phyloP scores from a whole-genome alignment of 2,329 filamentous ascomycete species.

The Colletotrichum abscissum region DNA sequence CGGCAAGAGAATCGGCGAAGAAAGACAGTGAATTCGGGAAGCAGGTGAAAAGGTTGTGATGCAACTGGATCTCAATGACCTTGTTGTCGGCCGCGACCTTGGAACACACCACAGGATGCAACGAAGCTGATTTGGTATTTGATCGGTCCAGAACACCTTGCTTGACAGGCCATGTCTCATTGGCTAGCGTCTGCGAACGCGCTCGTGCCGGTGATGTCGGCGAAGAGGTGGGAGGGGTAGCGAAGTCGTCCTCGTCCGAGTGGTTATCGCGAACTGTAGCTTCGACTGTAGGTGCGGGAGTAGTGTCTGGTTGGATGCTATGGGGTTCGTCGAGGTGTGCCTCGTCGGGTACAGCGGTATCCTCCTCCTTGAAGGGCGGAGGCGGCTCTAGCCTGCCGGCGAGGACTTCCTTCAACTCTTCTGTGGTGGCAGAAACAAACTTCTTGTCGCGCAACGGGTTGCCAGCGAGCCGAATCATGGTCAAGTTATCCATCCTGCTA shows the following conservation, averaged over 20 bases:
- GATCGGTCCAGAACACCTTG: constrained; percentile 75
- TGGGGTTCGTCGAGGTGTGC: constrained; percentile 39
- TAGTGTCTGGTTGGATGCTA: constrained; percentile 9
- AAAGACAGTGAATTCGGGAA: constrained; percentile 79
- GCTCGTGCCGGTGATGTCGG: constrained; percentile 61
- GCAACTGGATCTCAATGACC: constrained; percentile 72
- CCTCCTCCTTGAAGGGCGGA: constrained; percentile 50
- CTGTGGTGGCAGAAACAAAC: constrained; percentile 81
- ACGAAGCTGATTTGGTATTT: constrained; percentile 70
- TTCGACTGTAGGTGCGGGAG: constrained; percentile 25
- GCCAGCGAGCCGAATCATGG: constrained; percentile 81
- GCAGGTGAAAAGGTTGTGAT: constrained; percentile 79
- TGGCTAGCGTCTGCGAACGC: constrained; percentile 59
- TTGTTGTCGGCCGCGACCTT: constrained; percentile 64
- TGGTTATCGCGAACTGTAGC: constrained; percentile 55
- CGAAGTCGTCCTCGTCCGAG: constrained; percentile 67
- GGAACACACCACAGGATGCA: constrained; percentile 68
- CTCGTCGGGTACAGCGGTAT: constrained; percentile 36
- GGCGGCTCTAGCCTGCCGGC: constrained; percentile 73
- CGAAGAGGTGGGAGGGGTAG: constrained; percentile 67
- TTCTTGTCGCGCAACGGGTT: constrained; percentile 93
- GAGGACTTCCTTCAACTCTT: constrained; percentile 82
- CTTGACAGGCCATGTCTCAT: constrained; percentile 65
- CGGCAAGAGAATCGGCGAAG: constrained; percentile 76
- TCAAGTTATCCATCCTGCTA: constrained; percentile 81